These are phyloP conservation scores for Neodidymelliopsis sp. DNA, from an alignment of 2,329 filamentous ascomycete genomes.

Conservation along the genomic window DNA sequence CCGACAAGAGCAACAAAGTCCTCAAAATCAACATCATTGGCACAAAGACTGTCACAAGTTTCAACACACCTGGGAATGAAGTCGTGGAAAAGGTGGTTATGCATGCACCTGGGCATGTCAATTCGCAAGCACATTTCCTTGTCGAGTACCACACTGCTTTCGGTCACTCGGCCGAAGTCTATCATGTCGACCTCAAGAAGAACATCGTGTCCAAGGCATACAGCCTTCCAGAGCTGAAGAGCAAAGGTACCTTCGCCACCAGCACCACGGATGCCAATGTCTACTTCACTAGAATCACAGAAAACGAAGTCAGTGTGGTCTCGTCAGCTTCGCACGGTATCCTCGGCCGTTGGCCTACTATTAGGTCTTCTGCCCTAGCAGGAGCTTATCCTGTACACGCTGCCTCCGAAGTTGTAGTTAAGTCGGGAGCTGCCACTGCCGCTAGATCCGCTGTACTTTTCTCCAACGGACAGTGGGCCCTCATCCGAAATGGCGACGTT, in stretches of 20 bases:
- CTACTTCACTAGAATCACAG: conserved; percentile 84
- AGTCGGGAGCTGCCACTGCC: conserved; percentile 72
- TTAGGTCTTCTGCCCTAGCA: conserved; percentile 46
- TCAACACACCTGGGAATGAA: conserved; percentile 52
- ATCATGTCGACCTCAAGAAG: conserved; percentile 77
- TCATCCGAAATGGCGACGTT: conserved; percentile 81
- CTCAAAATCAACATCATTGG: conserved; percentile 75
- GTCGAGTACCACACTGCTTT: conserved; percentile 77
- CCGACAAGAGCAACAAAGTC: conserved; percentile 66
- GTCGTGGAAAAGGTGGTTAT: conserved; percentile 64
- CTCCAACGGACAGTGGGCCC: conserved; percentile 75
- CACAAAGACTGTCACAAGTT: conserved; percentile 53
- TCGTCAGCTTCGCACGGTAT: conserved; percentile 80
- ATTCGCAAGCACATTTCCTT: conserved; percentile 81
- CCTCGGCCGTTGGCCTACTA: conserved; percentile 75
- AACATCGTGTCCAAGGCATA: conserved; percentile 78
- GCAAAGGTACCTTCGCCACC: conserved; percentile 77
- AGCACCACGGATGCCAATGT: conserved; percentile 82
- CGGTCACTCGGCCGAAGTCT: conserved; percentile 84
- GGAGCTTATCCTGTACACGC: conserved; percentile 65
- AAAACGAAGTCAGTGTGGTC: conserved; percentile 74
- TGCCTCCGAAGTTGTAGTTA: conserved; percentile 83
- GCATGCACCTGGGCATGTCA: conserved; percentile 75
- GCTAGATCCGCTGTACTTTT: conserved; percentile 77
- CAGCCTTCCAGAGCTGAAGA: conserved; percentile 74